A percentile compares a stretch with the other conserved stretches of the same genome.
Conservation (phyloP, 176 grass and related monocot species). For the Ensete ventricosum region DNA sequence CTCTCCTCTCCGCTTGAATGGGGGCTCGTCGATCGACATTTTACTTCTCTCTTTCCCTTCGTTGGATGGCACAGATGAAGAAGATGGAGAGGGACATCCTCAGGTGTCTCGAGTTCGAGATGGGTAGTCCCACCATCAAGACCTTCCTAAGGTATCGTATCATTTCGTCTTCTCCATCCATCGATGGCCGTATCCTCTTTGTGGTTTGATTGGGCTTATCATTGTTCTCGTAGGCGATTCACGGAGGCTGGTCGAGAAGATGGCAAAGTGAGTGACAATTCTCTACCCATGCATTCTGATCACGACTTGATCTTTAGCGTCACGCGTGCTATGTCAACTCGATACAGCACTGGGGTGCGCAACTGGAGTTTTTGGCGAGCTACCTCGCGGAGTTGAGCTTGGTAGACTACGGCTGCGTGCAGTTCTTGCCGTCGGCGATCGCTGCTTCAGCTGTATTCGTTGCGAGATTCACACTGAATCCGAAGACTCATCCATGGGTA, state of each 20-base stretch:
- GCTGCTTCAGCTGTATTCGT: constrained; percentile 55
- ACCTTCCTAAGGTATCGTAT: constrained; percentile 44
- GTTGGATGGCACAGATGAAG: constrained; percentile 29
- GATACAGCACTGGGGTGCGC: neutral
- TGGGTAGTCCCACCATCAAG: constrained; percentile 40
- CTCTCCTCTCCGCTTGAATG: constrained; percentile 23
- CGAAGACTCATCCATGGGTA: constrained; percentile 51
- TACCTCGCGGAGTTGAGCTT: constrained; percentile 70
- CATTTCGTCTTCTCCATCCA: neutral
- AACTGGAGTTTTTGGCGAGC: constrained; percentile 28
- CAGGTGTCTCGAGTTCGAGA: constrained; percentile 33
- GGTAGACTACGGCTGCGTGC: constrained; percentile 38
- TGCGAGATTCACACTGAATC: constrained; percentile 40
- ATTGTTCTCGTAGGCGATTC: constrained; percentile 37
- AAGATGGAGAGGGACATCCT: constrained; percentile 49
- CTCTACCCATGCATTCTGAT: neutral
- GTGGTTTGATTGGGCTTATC: neutral
- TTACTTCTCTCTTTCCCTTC: neutral
- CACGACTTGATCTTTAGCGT: neutral
- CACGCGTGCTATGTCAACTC: neutral
- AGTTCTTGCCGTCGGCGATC: constrained; percentile 39
- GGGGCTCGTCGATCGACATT: neutral
- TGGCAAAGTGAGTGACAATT: constrained; percentile 35
- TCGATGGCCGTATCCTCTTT: no score
- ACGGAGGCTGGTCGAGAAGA: constrained; percentile 11